These are phyloP conservation scores for Saturnispora besseyi DNA, from an alignment of 805 yeast species.

Conservation along the genomic window DNA sequence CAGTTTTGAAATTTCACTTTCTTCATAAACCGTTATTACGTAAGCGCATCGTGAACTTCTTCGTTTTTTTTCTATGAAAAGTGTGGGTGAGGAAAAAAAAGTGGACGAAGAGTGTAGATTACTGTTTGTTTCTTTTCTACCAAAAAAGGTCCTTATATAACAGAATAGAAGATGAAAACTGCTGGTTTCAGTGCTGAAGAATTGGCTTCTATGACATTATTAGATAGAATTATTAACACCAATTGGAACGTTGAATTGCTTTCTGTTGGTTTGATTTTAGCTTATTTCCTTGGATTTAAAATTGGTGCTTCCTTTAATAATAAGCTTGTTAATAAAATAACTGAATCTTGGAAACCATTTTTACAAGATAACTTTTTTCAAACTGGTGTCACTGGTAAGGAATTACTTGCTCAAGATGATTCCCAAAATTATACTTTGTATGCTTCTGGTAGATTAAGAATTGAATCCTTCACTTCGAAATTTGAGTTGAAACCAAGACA, in stretches of 20 bases:
- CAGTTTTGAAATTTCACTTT: no score
- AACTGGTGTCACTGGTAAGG: slow-evolving; percentile 49
- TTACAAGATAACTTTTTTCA: slow-evolving; percentile 66
- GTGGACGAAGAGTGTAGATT: background rate
- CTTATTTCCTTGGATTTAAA: slow-evolving; percentile 42
- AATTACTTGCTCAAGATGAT: slow-evolving; percentile 51
- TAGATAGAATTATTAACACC: slow-evolving; percentile 48
- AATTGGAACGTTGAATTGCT: slow-evolving; percentile 72
- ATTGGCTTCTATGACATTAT: slow-evolving; percentile 47
- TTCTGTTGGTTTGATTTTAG: slow-evolving; percentile 42
- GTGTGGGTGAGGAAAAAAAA: background rate
- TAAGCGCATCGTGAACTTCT: no score
- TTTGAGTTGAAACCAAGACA: slow-evolving; percentile 71
- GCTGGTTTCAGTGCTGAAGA: slow-evolving; percentile 31
- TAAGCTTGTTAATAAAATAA: slow-evolving; percentile 42
- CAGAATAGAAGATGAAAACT: background rate
- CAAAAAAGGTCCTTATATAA: no score
- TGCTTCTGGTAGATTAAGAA: slow-evolving; percentile 82
- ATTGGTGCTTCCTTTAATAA: slow-evolving; percentile 55
- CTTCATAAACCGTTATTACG: no score
- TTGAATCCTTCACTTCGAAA: slow-evolving; percentile 52
- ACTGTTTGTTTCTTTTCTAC: no score
- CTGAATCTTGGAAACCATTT: slow-evolving; percentile 37
- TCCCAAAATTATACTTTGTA: slow-evolving; percentile 56
- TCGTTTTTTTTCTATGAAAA: no score